Evolutionary conservation across 2,329 filamentous ascomycete genomes (phyloP).

Genomic region (Hymenotorrendiella dingleyae): DNA sequence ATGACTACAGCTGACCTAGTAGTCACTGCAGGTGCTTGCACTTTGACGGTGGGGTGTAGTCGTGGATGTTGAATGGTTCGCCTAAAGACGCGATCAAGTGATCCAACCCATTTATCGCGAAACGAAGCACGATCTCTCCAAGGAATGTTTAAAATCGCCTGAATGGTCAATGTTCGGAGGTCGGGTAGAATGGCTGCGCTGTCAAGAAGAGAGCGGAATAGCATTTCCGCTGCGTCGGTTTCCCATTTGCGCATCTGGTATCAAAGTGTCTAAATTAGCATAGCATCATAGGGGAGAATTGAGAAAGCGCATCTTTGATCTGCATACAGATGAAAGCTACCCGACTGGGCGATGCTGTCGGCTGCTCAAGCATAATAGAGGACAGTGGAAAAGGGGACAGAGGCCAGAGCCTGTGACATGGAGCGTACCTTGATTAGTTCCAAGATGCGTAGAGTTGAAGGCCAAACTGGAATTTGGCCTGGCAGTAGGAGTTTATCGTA

Average conservation of each 20-base stretch:
- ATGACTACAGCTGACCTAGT: background rate
- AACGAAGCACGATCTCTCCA: slow-evolving; percentile 82
- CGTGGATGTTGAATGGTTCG: slow-evolving; percentile 36
- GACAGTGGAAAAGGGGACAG: too few relatives aligned
- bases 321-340: too few relatives aligned
- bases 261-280: too few relatives aligned
- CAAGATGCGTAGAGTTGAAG: slow-evolving; percentile 60
- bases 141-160: slow-evolving; percentile 70
- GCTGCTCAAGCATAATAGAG: too few relatives aligned
- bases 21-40: background rate
- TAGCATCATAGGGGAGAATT: too few relatives aligned
- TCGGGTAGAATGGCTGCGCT: slow-evolving; percentile 59
- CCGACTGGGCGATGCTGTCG: too few relatives aligned
- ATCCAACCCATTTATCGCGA: slow-evolving; percentile 70
- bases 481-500: slow-evolving; percentile 63
- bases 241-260: slow-evolving; percentile 74
- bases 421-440: slow-evolving; percentile 72
- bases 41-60: background rate
- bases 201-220: slow-evolving; percentile 74
- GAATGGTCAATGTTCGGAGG: slow-evolving; percentile 63
- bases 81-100: slow-evolving; percentile 61
- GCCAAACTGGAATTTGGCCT: slow-evolving; percentile 72
- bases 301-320: too few relatives aligned
- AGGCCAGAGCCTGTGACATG: too few relatives aligned
- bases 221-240: slow-evolving; percentile 62